Evolutionary conservation across 2,329 filamentous ascomycete genomes (phyloP).

Genomic region (Diplodia mutila): DNA sequence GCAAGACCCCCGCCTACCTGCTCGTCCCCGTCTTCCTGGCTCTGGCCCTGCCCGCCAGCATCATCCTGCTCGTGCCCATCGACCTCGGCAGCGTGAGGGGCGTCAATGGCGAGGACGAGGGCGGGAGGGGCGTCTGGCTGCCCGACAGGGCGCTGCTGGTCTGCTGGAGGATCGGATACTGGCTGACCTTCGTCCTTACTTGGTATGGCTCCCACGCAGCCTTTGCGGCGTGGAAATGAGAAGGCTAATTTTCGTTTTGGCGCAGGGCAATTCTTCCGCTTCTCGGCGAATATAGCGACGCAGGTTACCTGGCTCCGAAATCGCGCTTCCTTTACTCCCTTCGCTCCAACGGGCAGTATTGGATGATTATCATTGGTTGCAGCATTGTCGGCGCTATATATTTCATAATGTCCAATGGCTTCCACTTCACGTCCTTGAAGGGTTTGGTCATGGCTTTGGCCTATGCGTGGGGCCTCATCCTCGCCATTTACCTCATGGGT

Average conservation of each 20-base stretch:
- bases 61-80: constrained; percentile 90
- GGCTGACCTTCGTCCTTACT: constrained; percentile 92
- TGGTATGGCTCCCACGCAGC: constrained; percentile 62
- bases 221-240: constrained; percentile 3
- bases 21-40: constrained; percentile 92
- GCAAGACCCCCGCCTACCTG: constrained; percentile 87
- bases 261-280: constrained; percentile 87
- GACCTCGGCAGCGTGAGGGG: constrained; percentile 87
- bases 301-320: constrained; percentile 86
- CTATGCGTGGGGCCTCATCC: constrained; percentile 88
- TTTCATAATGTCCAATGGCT: constrained; percentile 76
- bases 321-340: constrained; percentile 83
- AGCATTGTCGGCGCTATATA: constrained; percentile 77
- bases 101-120: constrained; percentile 64
- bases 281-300: constrained; percentile 91
- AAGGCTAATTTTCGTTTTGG: neutral
- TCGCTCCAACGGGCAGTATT: constrained; percentile 84
- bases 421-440: constrained; percentile 74
- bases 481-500: constrained; percentile 97
- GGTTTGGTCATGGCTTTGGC: constrained; percentile 88
- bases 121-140: constrained; percentile 83
- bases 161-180: constrained; percentile 94
- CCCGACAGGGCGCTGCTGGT: constrained; percentile 77
- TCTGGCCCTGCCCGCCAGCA: constrained; percentile 88
- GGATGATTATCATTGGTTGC: constrained; percentile 75